Evolutionary conservation across 2,329 filamentous ascomycete genomes (phyloP), one percentile per base, ranked within the genome.

Genomic region (Orbilia brochopaga): DNA sequence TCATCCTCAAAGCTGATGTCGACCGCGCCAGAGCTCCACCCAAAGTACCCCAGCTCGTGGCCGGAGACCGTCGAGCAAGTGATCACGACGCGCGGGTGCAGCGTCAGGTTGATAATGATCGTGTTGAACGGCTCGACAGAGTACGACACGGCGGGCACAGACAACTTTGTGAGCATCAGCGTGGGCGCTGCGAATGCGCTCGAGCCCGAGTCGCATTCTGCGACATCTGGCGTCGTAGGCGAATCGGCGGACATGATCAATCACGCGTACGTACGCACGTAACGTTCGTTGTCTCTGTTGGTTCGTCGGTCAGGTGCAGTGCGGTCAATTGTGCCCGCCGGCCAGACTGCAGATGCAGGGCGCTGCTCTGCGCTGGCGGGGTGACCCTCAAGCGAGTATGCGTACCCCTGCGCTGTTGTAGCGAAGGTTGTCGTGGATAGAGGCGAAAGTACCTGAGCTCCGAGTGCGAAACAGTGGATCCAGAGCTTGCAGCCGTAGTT

Each of bases 91-190:
- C 56, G 56, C 17, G 67, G 60, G 13, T 57, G 55, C 6, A 72
- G 60, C 13, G 60, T 61, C 23, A 72, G 54, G 40, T 72, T 72
- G 40, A 72, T 72, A 50, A 72, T 24, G 17, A 72, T 72, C n/a
- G 67, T 61, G 37, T 61, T 23, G 27, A 60, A 65, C 19, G 67
- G 67, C 30, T 72, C 60, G 30, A 42, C 53, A 8, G 37, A 23
- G 53, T 72, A 72, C 17, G 57, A 52, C 27, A 48, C 55, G 30
- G 60, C 52, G 13, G 67, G 67, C 13, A 72, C 67, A 11, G 60
- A 60, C 40, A 72, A 60, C 17, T 72, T 72, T 10, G 67, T 65
- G 60, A 72, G 67, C n/a, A 72, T 55, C 40, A 72, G 67, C 13
- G 50, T 54, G 56, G 67, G 66, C 19, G 57, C 17, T 17, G 58